Evolutionary conservation across 2,329 filamentous ascomycete genomes (phyloP).

Genomic region (Neoscytalidium dimidiatum): DNA sequence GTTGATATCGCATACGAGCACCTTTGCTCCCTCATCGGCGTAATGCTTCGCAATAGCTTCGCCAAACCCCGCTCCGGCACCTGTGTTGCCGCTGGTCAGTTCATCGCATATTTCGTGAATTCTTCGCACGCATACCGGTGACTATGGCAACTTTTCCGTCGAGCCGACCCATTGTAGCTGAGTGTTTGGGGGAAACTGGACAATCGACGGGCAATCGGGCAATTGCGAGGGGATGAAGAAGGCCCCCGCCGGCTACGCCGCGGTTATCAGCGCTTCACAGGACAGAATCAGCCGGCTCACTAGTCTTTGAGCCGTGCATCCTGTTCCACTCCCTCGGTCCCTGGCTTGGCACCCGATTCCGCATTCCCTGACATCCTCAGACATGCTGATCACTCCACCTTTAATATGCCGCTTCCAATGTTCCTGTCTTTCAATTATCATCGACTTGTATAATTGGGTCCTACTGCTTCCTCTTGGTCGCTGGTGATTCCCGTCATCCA

Average conservation of each 20-base stretch:
- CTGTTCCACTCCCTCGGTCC: slow-evolving; percentile 1
- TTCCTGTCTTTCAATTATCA: not conserved
- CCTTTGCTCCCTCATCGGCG: slow-evolving; percentile 59
- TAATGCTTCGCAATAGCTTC: slow-evolving; percentile 63
- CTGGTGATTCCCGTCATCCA: not conserved
- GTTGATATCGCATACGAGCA: slow-evolving; percentile 65
- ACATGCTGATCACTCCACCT: slow-evolving; percentile 9
- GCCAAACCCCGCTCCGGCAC: slow-evolving; percentile 65
- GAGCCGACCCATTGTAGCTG: slow-evolving; percentile 41
- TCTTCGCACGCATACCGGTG: slow-evolving; percentile 43
- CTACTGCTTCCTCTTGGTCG: too few relatives aligned
- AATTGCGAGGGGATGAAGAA: not conserved
- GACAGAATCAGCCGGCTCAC: not conserved
- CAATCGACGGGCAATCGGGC: not conserved
- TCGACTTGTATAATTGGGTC: not conserved
- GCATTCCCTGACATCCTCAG: not conserved
- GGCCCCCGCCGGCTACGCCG: not conserved
- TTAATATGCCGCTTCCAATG: not conserved
- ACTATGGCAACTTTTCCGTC: slow-evolving; percentile 59
- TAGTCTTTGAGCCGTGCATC: slow-evolving; percentile 8
- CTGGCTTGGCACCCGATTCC: slow-evolving; percentile 9
- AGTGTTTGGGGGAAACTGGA: slow-evolving; percentile 9
- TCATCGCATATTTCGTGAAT: slow-evolving; percentile 20
- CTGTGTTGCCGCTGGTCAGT: slow-evolving; percentile 32
- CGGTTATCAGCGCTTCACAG: slow-evolving; percentile 13